A percentile compares a stretch with the other conserved stretches of the same genome.
Evolutionary conservation across 305 asterid genomes (phyloP).

Genomic region (Plantago coronopus): DNA sequence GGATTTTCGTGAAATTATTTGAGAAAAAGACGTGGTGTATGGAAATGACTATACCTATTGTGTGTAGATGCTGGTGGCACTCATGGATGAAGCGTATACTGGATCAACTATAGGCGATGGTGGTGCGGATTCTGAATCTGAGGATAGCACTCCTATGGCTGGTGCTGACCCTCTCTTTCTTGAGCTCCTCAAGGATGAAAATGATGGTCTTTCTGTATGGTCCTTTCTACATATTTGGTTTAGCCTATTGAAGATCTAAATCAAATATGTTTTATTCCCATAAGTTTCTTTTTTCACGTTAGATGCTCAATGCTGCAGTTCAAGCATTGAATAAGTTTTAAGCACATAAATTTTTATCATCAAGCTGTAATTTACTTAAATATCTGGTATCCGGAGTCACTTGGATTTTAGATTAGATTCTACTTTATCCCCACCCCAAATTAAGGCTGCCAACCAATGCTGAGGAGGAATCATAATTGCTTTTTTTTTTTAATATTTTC

Average conservation of each 20-base stretch:
- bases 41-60: slow-evolving; percentile 25
- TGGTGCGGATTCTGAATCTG: slow-evolving; percentile 92
- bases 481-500: slow-evolving; percentile 26
- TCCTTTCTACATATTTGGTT: slow-evolving; percentile 30
- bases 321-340: neutral
- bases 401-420: too few relatives aligned
- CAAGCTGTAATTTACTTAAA: neutral
- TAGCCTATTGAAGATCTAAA: neutral
- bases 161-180: slow-evolving; percentile 80
- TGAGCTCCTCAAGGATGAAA: slow-evolving; percentile 96
- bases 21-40: slow-evolving; percentile 7
- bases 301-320: too few relatives aligned
- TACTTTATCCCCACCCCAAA: too few relatives aligned
- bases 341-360: neutral
- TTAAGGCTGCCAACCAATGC: neutral
- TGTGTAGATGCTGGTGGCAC: slow-evolving; percentile 79
- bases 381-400: neutral
- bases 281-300: slow-evolving; percentile 10
- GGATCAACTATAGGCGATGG: slow-evolving; percentile 93
- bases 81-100: slow-evolving; percentile 98
- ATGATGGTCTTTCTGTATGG: slow-evolving; percentile 92
- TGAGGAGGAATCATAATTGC: slow-evolving; percentile 5
- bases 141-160: slow-evolving; percentile 70
- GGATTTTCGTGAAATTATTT: slow-evolving; percentile 20
- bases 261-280: slow-evolving; percentile 13